Evolutionary conservation across 306 rosid species (phyloP), one percentile per base, ranked within the genome.

Genomic region (Arachis hypogaea): DNA sequence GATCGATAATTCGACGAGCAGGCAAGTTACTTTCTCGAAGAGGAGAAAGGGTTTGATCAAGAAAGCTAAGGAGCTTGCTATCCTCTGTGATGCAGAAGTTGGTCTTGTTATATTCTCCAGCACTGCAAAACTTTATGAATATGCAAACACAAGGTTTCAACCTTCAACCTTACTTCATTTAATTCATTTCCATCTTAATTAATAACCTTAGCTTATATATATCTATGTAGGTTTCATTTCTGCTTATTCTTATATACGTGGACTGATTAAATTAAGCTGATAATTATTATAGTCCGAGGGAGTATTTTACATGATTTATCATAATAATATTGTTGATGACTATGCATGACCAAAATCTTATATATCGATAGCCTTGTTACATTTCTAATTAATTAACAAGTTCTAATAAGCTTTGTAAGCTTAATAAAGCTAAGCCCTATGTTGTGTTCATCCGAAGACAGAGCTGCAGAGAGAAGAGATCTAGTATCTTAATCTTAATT

Each of bases 1-100:
- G 87, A 90, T 93, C 66, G 98, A 88, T 52, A 90, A 90, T 18
- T 81, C 82, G 4, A 89, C 96, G 0, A 87, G 83, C 81, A 85
- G 98, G 78, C 96, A 93, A 83, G 98, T 93, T 72, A 93, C 98
- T 76, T 93, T 93, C 84, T 90, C 98, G 2, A 93, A 93, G 86
- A 87, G 98, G 67, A 85, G 98, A 71, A 90, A 93, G 82, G 96
- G 98, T 6, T 82, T 93, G 84, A 85, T 90, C 69, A 93, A 93
- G 87, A 93, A 93, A 80, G 93, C 98, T 0, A 88, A 88, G 60
- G 98, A 93, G 77, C 76, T 92, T 2, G 90, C 94, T 6, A 88
- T 90, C 75, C 87, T 92, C 59, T 92, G 98, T 33, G 98, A 93
- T 81, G 98, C 93, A 11, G 83, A 93, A 80, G 88, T 93, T 84